phyloP scores from a whole-genome alignment of 2,329 filamentous ascomycete species.

The Drechslerella stenobrocha region DNA sequence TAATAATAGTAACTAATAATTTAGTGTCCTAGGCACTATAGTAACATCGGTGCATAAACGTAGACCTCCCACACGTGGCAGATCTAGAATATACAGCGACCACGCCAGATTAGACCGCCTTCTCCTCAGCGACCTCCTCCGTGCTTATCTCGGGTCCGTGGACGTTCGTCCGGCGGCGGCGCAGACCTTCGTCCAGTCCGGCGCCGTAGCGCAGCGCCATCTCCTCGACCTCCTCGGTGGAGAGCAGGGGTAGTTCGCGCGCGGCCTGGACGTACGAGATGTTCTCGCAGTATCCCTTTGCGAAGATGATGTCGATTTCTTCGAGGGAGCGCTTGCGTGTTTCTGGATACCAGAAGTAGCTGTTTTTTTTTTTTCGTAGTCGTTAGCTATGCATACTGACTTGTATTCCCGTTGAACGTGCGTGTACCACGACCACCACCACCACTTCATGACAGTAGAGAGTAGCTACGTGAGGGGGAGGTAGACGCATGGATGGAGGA shows the following conservation, averaged over 20 bases:
- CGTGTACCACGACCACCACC: too few relatives aligned
- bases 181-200: slow-evolving; percentile 28
- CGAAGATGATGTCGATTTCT: slow-evolving; percentile 55
- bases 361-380: too few relatives aligned
- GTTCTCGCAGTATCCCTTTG: slow-evolving; percentile 63
- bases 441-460: neutral
- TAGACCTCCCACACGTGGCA: neutral
- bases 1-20: too few relatives aligned
- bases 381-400: neutral
- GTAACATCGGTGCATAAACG: too few relatives aligned
- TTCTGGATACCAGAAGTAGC: slow-evolving; percentile 20
- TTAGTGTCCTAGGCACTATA: too few relatives aligned
- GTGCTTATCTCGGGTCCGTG: slow-evolving; percentile 11
- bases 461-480: neutral
- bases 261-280: slow-evolving; percentile 65
- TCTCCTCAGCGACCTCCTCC: neutral
- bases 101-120: neutral
- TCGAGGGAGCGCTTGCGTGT: slow-evolving; percentile 55
- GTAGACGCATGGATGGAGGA: neutral
- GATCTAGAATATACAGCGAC: too few relatives aligned
- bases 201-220: slow-evolving; percentile 56
- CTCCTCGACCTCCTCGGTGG: slow-evolving; percentile 61
- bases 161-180: neutral
- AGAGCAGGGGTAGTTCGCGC: slow-evolving; percentile 62
- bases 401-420: too few relatives aligned